Evolutionary conservation across 2,329 filamentous ascomycete genomes (phyloP), one percentile per base, ranked within the genome.

Genomic region (Chaetomiaceae sp.): DNA sequence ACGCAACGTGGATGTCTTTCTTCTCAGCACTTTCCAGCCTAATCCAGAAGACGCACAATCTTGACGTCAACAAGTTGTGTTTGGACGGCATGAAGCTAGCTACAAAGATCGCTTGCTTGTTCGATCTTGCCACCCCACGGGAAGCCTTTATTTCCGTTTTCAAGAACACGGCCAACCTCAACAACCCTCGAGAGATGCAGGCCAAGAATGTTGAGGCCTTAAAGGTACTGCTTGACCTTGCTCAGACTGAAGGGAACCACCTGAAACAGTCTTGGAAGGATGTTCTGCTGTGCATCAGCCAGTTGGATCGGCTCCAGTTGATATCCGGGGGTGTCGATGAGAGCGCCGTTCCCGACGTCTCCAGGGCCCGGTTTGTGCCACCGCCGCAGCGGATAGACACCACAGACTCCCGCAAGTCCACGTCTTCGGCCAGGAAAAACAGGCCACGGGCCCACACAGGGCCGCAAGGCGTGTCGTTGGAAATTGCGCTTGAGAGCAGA

Each of bases 1-100:
- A 96, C 64, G 90, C 96, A 21, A 95, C 90, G 0, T 99, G 94
- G 94, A 99, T 97, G 92, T 96, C 92, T 9, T 95, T 96, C 69
- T 87, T 99, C 65, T 97, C 92, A 5, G 91, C 91, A 0, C 79
- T 99, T 23, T 96, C 92, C 1, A 91, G 89, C 46, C 89, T 95
- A 61, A 91, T 94, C 67, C 94, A 97, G 63, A 91, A 96, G 66
- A 87, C 89, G 0, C 89, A 95, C 61, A 96, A 96, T 64, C 76
- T 96, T 4, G 90, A 96, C 61, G 89, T 94, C 14, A 91, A 96
- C 68, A 90, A 86, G 66, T 73, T 96, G 6, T 99, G 94, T 64
- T 86, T 99, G 64, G 92, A 99, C 65, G 94, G 94, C 3, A 90
- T 97, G 78, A 95, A 91, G 68, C 78, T 99, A 53, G 90, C 94